phyloP scores from a whole-genome alignment of 23 red algal species.

The Gracilariopsis chorda region DNA sequence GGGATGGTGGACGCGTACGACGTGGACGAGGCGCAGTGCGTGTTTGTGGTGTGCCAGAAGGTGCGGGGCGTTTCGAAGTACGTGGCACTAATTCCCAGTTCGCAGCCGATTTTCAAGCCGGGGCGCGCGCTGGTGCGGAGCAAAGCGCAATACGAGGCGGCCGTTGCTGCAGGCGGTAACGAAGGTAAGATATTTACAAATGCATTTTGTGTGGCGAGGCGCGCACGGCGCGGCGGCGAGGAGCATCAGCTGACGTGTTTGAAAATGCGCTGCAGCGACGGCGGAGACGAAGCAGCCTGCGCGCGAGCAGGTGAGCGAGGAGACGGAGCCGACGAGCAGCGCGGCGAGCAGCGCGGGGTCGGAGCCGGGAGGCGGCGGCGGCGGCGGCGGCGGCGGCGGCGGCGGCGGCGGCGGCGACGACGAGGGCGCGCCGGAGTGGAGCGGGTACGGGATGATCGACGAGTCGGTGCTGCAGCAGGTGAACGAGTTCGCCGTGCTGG shows the following conservation, averaged over 20 bases:
- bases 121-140: not conserved
- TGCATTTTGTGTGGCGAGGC: not conserved
- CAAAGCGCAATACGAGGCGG: not conserved
- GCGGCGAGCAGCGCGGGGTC: not conserved
- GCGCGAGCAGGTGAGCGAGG: not conserved
- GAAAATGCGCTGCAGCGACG: not conserved
- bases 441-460: not conserved
- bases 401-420: not conserved
- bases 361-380: not conserved
- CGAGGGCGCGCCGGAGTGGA: not conserved
- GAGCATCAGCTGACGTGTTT: not conserved
- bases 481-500: too few species aligned
- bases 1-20: not conserved
- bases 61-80: slow-evolving; percentile 7
- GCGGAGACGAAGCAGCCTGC: not conserved
- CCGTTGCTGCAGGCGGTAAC: not conserved
- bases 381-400: not conserved
- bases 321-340: not conserved
- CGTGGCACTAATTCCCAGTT: slow-evolving; percentile 28
- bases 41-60: slow-evolving; percentile 40
- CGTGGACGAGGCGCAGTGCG: slow-evolving; percentile 4
- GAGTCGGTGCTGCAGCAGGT: too few species aligned
- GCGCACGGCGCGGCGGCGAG: not conserved
- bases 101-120: slow-evolving; percentile 17
- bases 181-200: not conserved